phyloP scores from a whole-genome alignment of 192 early-diverging fungal genomes.

The Backusella circina region DNA sequence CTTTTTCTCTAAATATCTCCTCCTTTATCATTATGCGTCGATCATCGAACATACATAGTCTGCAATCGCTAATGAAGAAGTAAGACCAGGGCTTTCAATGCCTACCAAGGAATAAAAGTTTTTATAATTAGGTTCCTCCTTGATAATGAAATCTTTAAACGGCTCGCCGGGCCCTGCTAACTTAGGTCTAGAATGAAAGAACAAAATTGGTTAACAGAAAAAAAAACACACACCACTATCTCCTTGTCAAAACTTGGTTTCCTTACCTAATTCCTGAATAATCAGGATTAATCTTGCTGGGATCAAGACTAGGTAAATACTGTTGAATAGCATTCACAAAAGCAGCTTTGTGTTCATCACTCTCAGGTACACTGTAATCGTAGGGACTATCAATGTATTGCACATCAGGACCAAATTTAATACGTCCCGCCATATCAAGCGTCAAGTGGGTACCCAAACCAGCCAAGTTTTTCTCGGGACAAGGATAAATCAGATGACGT shows the following conservation, averaged over 20 bases:
- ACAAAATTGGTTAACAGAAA: not conserved
- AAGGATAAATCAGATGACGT: slow-evolving; percentile 74
- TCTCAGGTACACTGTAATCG: slow-evolving; percentile 53
- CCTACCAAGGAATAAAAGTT: slow-evolving; percentile 76
- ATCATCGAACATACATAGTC: slow-evolving; percentile 48
- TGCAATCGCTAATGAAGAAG: slow-evolving; percentile 77
- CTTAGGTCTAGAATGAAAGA: slow-evolving; percentile 60
- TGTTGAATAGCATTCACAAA: slow-evolving; percentile 53
- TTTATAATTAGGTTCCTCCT: slow-evolving; percentile 46
- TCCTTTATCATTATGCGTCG: not conserved
- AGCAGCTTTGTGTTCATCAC: slow-evolving; percentile 33
- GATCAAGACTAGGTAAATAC: slow-evolving; percentile 59
- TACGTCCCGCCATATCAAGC: slow-evolving; percentile 68
- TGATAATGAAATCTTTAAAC: slow-evolving; percentile 77
- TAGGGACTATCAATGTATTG: slow-evolving; percentile 50
- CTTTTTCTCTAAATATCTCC: not conserved
- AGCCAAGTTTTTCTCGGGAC: slow-evolving; percentile 67
- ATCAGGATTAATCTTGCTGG: slow-evolving; percentile 59
- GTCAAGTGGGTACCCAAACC: slow-evolving; percentile 79
- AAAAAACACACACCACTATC: not conserved
- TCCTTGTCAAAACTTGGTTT: not conserved
- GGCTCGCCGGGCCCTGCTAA: slow-evolving; percentile 65
- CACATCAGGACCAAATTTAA: slow-evolving; percentile 81
- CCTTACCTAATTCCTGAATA: slow-evolving; percentile 75
- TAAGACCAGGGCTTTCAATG: slow-evolving; percentile 87